Conservation (phyloP, 495 filamentous ascomycete species). For the Schizothecium vesticola region DNA sequence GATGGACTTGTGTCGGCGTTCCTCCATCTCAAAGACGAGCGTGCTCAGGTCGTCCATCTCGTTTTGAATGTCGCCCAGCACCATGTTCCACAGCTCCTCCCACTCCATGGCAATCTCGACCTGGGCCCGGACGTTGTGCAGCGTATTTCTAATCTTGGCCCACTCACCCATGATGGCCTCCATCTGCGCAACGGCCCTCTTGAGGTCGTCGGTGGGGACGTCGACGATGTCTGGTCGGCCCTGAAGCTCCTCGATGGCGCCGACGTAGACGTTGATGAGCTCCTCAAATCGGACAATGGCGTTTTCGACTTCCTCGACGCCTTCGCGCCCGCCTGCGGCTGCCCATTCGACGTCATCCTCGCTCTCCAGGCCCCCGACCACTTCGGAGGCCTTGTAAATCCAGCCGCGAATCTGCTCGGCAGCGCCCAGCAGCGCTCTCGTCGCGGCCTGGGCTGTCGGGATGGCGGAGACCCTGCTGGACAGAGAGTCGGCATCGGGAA, state of each 20-base stretch:
- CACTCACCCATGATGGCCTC: conserved; percentile 80
- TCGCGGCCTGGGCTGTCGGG: conserved; percentile 70
- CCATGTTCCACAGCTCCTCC: conserved; percentile 93
- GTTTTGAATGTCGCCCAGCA: conserved; percentile 85
- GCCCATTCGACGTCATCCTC: conserved; percentile 99
- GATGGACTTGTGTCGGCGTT: conserved; percentile 72
- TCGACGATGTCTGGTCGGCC: conserved; percentile 66
- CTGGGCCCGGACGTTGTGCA: conserved; percentile 76
- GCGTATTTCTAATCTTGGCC: conserved; percentile 66
- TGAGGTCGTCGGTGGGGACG: conserved; percentile 62
- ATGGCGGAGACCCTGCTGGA: conserved; percentile 77
- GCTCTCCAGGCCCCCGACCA: conserved; percentile 76
- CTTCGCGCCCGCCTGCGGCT: conserved; percentile 83
- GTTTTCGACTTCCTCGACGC: conserved; percentile 80
- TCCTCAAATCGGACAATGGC: conserved; percentile 81
- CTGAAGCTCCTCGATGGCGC: conserved; percentile 84
- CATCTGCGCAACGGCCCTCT: conserved; percentile 75
- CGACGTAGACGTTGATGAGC: conserved; percentile 82
- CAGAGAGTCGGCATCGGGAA: conserved; percentile 76
- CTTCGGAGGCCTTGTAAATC: conserved; percentile 84
- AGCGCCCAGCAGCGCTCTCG: conserved; percentile 68
- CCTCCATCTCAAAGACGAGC: conserved; percentile 94
- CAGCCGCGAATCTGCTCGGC: conserved; percentile 88
- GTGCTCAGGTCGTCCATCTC: conserved; percentile 80
- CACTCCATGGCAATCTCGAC: conserved; percentile 98